phyloP scores from a whole-genome alignment of 306 rosid species.

The Lupinus albus region DNA sequence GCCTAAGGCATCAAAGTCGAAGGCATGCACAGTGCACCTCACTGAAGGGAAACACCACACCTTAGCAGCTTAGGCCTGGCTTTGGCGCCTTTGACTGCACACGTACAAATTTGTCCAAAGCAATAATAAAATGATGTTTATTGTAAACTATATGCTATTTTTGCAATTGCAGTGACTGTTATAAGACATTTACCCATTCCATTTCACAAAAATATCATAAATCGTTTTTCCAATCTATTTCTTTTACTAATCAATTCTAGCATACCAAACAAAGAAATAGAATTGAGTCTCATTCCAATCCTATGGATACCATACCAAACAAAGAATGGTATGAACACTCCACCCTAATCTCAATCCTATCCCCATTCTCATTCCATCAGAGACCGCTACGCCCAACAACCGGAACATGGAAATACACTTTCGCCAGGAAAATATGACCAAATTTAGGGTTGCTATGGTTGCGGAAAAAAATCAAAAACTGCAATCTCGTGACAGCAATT shows the following conservation, averaged over 20 bases:
- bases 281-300: background rate
- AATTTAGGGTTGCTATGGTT: too few species aligned
- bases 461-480: too few species aligned
- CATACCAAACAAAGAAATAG: background rate
- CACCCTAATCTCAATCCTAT: background rate
- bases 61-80: background rate
- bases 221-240: background rate
- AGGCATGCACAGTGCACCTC: background rate
- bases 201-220: background rate
- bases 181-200: background rate
- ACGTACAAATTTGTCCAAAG: background rate
- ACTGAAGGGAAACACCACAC: background rate
- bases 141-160: background rate
- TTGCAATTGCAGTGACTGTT: background rate
- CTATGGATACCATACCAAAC: background rate
- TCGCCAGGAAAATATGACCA: background rate
- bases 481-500: too few species aligned
- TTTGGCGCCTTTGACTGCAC: background rate
- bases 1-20: background rate
- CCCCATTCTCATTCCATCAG: background rate
- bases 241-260: background rate
- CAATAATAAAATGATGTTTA: background rate
- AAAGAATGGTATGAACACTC: background rate
- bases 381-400: background rate
- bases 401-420: constrained; percentile 4